Conservation (phyloP, 1,284 basidiomycete species). For the Flammula alnicola region DNA sequence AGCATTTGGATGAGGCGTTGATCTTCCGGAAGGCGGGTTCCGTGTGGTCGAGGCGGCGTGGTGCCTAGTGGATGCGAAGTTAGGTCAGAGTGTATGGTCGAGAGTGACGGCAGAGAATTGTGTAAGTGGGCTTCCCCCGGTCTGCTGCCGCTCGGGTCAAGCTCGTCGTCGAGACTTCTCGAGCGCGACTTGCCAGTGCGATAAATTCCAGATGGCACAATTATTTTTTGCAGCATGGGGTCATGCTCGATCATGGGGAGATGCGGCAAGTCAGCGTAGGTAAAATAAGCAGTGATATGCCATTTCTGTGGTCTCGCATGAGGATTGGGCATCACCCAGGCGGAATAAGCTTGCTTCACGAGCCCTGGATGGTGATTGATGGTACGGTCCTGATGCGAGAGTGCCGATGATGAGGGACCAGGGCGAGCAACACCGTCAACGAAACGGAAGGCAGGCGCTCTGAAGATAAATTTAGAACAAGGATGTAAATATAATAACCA, state of each 20-base stretch:
- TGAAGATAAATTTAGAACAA: slow-evolving; percentile 31
- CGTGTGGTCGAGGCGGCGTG: slow-evolving; percentile 33
- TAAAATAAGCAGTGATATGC: slow-evolving; percentile 69
- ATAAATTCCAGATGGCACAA: slow-evolving; percentile 61
- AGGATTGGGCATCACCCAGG: slow-evolving; percentile 54
- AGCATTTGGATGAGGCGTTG: slow-evolving; percentile 66
- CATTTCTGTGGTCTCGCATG: slow-evolving; percentile 58
- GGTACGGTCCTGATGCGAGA: slow-evolving; percentile 62
- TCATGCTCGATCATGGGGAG: slow-evolving; percentile 65
- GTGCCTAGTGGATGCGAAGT: slow-evolving; percentile 26
- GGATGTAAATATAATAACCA: too few species aligned
- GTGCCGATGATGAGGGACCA: slow-evolving; percentile 54
- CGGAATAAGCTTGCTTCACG: slow-evolving; percentile 69
- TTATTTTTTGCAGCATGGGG: slow-evolving; percentile 51
- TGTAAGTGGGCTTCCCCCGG: slow-evolving; percentile 19
- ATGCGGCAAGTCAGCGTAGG: slow-evolving; percentile 59
- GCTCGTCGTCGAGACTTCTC: slow-evolving; percentile 40
- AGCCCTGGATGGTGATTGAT: slow-evolving; percentile 55
- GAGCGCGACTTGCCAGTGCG: slow-evolving; percentile 62
- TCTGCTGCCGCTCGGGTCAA: slow-evolving; percentile 12
- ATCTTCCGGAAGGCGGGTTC: slow-evolving; percentile 58
- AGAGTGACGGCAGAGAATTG: slow-evolving; percentile 31
- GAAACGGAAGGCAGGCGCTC: slow-evolving; percentile 56
- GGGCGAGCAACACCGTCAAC: slow-evolving; percentile 57
- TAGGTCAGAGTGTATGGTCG: slow-evolving; percentile 38